Percentiles rank a stretch among this genome's conserved stretches.
These are phyloP conservation scores for Colletotrichum acutatum DNA, from an alignment of 2,329 filamentous ascomycete species.

Conservation along the genomic window DNA sequence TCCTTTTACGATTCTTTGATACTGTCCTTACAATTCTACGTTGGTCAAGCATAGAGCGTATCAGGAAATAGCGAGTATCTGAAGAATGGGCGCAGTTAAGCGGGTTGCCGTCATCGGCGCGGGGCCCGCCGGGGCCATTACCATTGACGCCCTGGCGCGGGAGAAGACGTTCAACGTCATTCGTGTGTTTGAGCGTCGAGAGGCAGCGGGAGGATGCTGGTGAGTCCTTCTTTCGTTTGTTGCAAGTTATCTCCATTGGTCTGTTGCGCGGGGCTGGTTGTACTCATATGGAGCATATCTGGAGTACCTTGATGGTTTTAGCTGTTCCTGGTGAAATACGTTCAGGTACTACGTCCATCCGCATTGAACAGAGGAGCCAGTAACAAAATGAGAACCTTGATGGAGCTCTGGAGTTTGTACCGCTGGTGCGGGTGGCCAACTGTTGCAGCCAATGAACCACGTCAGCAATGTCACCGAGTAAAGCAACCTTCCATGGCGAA, in stretches of 20 bases:
- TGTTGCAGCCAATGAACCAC: neutral
- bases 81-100: slow-evolving; percentile 39
- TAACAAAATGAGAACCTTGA: neutral
- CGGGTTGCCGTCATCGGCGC: slow-evolving; percentile 70
- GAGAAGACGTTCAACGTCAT: slow-evolving; percentile 69
- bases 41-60: neutral
- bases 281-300: neutral
- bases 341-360: too few relatives aligned
- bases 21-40: neutral
- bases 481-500: too few relatives aligned
- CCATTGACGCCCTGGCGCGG: slow-evolving; percentile 68
- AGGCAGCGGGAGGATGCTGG: slow-evolving; percentile 71
- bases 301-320: slow-evolving; percentile 14
- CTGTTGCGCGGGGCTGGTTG: neutral
- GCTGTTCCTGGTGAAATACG: neutral
- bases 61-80: neutral
- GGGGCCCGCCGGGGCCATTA: slow-evolving; percentile 69
- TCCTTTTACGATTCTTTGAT: neutral
- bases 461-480: neutral
- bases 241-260: neutral
- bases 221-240: slow-evolving; percentile 44
- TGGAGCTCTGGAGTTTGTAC: neutral
- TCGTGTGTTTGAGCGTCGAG: slow-evolving; percentile 70
- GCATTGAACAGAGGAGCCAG: neutral
- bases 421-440: neutral